Evolutionary conservation across 2,329 filamentous ascomycete species (phyloP).

Genomic region (Lasiodiplodia hormozganensis): DNA sequence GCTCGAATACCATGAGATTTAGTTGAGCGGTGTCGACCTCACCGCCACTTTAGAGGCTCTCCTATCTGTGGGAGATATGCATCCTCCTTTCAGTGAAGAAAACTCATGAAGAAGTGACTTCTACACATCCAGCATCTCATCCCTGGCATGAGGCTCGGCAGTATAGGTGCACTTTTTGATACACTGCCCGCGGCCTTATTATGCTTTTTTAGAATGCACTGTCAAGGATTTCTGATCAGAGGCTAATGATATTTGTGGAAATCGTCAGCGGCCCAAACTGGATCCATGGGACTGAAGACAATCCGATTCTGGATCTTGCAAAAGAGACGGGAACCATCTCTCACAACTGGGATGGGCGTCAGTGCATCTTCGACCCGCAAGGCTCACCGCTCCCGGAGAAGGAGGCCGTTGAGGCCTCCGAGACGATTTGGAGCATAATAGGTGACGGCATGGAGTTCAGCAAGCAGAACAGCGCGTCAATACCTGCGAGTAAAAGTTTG

Average conservation of each 20-base stretch:
- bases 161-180: not conserved
- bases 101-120: not conserved
- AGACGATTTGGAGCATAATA: conserved; percentile 72
- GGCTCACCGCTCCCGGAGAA: conserved; percentile 59
- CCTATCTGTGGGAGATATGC: not conserved
- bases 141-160: not conserved
- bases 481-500: conserved; percentile 60
- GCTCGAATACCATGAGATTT: not conserved
- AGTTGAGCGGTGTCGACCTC: not conserved
- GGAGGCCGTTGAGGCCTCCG: conserved; percentile 49
- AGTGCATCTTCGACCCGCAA: conserved; percentile 63
- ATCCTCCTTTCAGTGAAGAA: not conserved
- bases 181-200: not conserved
- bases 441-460: conserved; percentile 72
- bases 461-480: conserved; percentile 62
- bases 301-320: conserved; percentile 73
- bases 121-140: no score
- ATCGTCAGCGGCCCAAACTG: conserved; percentile 72
- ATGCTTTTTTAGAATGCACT: not conserved
- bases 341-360: conserved; percentile 61
- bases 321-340: conserved; percentile 64
- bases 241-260: conserved; percentile 15
- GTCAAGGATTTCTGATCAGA: not conserved
- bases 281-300: conserved; percentile 77
- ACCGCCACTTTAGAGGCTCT: not conserved